These are phyloP conservation scores for Aspergillus sp. DNA, from an alignment of 2,329 filamentous ascomycete species.

Conservation along the genomic window DNA sequence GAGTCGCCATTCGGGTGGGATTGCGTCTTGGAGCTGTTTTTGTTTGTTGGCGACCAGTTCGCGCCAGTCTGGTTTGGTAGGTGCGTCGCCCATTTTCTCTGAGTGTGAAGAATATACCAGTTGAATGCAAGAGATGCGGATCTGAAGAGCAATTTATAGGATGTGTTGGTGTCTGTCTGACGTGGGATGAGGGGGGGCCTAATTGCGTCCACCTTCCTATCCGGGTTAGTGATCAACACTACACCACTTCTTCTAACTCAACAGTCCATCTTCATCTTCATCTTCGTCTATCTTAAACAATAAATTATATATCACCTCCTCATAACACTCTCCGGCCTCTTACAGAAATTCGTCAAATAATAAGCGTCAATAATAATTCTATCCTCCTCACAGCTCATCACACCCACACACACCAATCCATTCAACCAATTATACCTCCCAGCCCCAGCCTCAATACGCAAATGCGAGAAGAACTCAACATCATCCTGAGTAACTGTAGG, in stretches of 20 bases:
- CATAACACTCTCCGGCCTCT: conserved; percentile 16
- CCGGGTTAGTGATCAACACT: neutral
- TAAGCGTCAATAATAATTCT: conserved; percentile 21
- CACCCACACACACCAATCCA: conserved; percentile 18
- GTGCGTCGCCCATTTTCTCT: neutral
- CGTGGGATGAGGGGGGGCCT: neutral
- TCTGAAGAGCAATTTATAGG: too few relatives aligned
- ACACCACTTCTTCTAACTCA: neutral
- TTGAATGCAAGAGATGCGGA: too few relatives aligned
- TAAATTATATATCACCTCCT: conserved; percentile 2
- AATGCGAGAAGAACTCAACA: conserved; percentile 21
- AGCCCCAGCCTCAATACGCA: conserved; percentile 15
- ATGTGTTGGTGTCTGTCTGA: neutral
- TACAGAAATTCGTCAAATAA: conserved; percentile 18
- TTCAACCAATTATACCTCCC: conserved; percentile 21
- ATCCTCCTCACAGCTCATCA: conserved; percentile 17
- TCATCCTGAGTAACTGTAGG: conserved; percentile 15
- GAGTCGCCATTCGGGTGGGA: conserved; percentile 31
- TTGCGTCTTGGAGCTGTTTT: conserved; percentile 22
- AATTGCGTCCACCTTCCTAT: neutral
- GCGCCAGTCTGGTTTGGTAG: conserved; percentile 12
- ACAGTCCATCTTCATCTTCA: neutral
- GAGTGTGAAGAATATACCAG: neutral
- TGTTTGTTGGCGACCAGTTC: conserved; percentile 20
- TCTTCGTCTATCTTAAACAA: neutral